Evolutionary conservation across 306 rosid species (phyloP), one percentile per base, ranked within the genome.

Genomic region (Cicer cuneatum): DNA sequence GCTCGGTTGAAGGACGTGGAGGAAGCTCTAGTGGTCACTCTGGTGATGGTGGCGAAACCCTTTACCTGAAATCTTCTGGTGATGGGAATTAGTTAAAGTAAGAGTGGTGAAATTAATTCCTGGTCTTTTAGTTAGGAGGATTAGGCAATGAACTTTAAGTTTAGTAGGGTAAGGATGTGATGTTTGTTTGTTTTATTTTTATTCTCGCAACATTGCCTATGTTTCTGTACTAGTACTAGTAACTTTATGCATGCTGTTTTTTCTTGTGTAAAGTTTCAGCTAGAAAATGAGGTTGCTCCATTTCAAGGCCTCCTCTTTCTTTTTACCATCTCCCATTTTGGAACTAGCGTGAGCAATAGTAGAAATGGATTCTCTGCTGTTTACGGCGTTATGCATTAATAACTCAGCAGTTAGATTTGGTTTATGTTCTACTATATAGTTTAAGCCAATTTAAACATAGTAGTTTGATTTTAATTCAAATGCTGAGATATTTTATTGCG

Each of bases 21-120:
- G 98, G 96, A 53, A 89, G 87, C 89, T 88, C 81, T 13, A 88
- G 90, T 11, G 97, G 89, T 14, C 88, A 85, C 88, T 88, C 81
- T 7, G 89, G 90, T 10, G 97, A 91, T 19, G 96, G 92, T 4
- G 93, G 96, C 5, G 97, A 93, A 74, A 84, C 86, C 12, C 90
- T 88, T 46, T 94, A 91, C 86, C 76, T 91, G 69, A 94, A 88
- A 76, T 67, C 90, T 59, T 51, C 85, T 5, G 93, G 85, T 71
- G 90, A 90, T 79, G 92, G 91, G 45, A 92, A 92, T 77, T 91
- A 72, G 68, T 73, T 13, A n/a, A n/a, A 10, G 75, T n/a, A 29
- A 18, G 66, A 73, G 60, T 63, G 74, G 49, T 60, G 19, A 75
- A 78, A 33, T 49, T 57, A 57, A 24, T 37, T 56, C 15, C 15